Evolutionary conservation across 1,139 yeast genomes (phyloP), one percentile per base, ranked within the genome.

Genomic region (Nadsonia commutata): DNA sequence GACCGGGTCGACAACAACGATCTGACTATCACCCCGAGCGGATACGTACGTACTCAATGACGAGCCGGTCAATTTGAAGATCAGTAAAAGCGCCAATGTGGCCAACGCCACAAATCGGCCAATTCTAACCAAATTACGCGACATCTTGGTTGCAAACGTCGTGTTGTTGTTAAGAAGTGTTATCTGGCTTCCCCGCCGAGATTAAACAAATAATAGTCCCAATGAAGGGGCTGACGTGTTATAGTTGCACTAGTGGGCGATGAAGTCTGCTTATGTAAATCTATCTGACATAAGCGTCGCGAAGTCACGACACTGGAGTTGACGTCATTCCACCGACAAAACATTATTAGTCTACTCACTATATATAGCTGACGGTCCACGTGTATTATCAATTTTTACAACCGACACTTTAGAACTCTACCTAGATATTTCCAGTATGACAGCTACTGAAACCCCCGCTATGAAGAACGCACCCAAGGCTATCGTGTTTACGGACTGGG

Each of bases 401-500:
- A 21, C 23, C 13, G 33, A 27, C 33, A 4, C 33, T 9, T 13
- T 27, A n/a, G n/a, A n/a, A n/a, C n/a, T n/a, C n/a, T n/a, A n/a
- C n/a, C n/a, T n/a, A n/a, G n/a, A n/a, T n/a, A n/a, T n/a, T n/a
- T n/a, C n/a, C n/a, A n/a, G n/a, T n/a, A 43, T 23, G 38, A 38
- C 42, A 4, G 31, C 38, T 21, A 37, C 39, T n/a, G n/a, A n/a
- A n/a, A n/a, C n/a, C 38, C 60, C 63, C 18, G 65, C 65, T 4
- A 51, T 62, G 42, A 49, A 49, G 19, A 59, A 61, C 36, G 46
- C 56, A 48, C 66, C 67, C 40, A 70, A 72, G 52, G 90, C 94
- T 45, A 84, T 90, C 55, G 81, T 90, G 37, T 90, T 90, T 66
- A 83, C 96, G 43, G 98, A 90, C 63, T 90, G 94, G 78, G 98